Base-by-base conservation (phyloP, 768 basidiomycete genomes). In the Xerocomellus dryophilus region DNA sequence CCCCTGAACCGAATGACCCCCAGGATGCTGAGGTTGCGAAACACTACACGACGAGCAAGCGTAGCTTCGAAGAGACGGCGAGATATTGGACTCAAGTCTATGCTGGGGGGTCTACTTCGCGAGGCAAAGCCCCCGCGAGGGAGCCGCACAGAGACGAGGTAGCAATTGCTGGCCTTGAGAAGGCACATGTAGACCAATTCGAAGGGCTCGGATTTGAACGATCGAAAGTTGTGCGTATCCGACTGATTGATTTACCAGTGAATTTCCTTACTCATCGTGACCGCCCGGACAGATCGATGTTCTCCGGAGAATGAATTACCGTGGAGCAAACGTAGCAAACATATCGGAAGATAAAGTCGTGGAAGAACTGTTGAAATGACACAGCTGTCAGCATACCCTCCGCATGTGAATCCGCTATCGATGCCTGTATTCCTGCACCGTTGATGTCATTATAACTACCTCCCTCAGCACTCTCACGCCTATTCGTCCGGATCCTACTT, bases 11-110 rank as follows among this genome's bases (percentile, higher is more conserved):
- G 8, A 90, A 89, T 58, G 96, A 98, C 66, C 96, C 95, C 0
- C 95, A 98, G 73, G 96, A 98, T 66, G 96, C 95, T 0, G 94
- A 98, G 73, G 95, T 98, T 11, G 95, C 95, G 12, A 98, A 97
- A 69, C 96, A 97, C 66, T 98, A 90, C 64, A 88, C 90, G 70
- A 92, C 93, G 12, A 90, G 88, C 69, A 87, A 87, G 68, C 73
- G 75, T 23, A 86, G 88, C 63, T 98, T 98, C 61, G 90, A 95
- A 54, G 89, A 89, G 36, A 98, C 95, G 4, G 95, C 95, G 52
- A 79, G 82, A 38, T 94, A 95, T 69, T 98, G 95, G 95, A 91
- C 94, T 1, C 85, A 90, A 64, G 84, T 88, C 27, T 97, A 97
- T 67, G 95, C 95, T 3, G 89, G 86, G 42, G 90, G 85, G 1